Evolutionary conservation across 352 stramenopile genomes (phyloP), one percentile per base, ranked within the genome.

Genomic region (Globisporangium alternatum): DNA sequence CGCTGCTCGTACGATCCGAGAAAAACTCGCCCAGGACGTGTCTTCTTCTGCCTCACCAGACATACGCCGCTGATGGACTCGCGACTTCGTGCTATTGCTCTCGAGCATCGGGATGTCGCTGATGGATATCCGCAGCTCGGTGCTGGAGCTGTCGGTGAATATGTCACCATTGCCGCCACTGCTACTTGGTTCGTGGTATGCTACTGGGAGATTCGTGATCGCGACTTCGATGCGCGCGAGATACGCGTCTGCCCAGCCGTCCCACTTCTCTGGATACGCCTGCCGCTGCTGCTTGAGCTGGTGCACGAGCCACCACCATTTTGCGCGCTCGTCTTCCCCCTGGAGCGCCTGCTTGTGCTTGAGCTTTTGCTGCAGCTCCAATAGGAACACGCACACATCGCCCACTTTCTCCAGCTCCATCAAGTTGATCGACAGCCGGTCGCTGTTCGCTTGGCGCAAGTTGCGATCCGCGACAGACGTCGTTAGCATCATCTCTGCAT

Each of bases 301-400:
- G 31, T 82, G 65, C 58, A 77, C 65, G 19, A 63, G 56, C 74
- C 64, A 78, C 35, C 69, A 68, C 74, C 74, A 84, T 21, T 66
- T 66, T 43, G 71, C 75, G 30, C 73, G 75, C 47, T 81, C 75
- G 15, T 72, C 66, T 55, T 81, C 75, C 43, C 64, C 60, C 1
- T 54, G 66, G 62, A 81, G 74, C 3, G 37, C 10, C 7, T 74
- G 59, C 2, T 67, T 56, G 17, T 53, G 31, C 6, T 58, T 62
- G 22, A 83, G 62, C 35, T 63, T 69, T 15, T 54, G 57, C 61
- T 75, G 67, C 9, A 81, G 43, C 39, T 63, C 60, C 25, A 66
- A 31, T 19, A 81, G 41, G 13, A 71, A 58, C 49, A 65, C 56
- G n/a, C 62, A 53, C 35, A 66, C 68, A 19, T 78, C 62, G 41